Evolutionary conservation across 169 alveolate species (phyloP), one percentile per base, ranked within the genome.

Genomic region (Plasmodium adleri): DNA sequence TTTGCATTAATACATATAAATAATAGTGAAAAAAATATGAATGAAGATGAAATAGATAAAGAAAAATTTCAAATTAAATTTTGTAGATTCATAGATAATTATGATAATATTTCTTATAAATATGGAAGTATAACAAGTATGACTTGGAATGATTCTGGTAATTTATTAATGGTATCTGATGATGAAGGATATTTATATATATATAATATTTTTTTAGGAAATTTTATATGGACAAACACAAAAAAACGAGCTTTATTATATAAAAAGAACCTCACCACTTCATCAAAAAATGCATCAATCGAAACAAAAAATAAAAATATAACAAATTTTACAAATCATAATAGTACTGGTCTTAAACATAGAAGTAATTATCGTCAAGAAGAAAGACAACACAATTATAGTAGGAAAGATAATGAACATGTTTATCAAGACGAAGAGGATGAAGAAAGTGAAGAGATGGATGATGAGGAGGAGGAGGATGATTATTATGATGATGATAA

Each of bases 1-100:
- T 78, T n/a, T 52, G 89, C 89, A 28, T 70, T 78, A n/a, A 39
- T 78, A 24, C 74, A 66, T 78, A 64, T 78, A 15, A 78, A 78
- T 47, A 67, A 78, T 58, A 39, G 10, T 9, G 89, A 64, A 45
- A 78, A 78, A 32, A 52, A 12, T 64, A n/a, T 60, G 9, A 50
- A 58, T 6, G 52, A 62, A 1, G 66, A 78, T 2, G 58, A 47
- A 13, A 22, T 52, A 1, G 89, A 78, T 17, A 78, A 52, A 24
- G 8, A 12, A 28, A 52, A 70, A 22, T 78, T 78, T 59, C 75
- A 78, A 26, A 66, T 78, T 64, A 78, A 76, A 58, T 24, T 78
- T 2, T 78, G 89, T 9, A 78, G 17, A 28, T 64, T 66, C n/a
- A 64, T 71, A 32, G 45, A 32, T 22, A 78, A 63, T n/a, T 50